Conservation (phyloP, 116 monocot genomes). For the Papilionanthe hybrid region DNA sequence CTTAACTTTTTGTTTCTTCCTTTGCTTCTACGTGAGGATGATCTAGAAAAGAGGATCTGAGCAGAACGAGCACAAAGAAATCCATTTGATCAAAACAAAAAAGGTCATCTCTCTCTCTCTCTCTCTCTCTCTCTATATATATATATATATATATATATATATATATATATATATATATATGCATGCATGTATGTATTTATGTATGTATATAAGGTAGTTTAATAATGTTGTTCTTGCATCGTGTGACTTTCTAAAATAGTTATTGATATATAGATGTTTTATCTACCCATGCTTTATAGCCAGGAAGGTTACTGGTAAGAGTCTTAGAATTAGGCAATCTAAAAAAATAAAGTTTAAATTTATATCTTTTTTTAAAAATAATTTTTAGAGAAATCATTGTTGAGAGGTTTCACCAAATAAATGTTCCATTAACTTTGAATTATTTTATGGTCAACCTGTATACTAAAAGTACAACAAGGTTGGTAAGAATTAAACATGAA, state of each 20-base stretch:
- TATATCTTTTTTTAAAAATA: not conserved
- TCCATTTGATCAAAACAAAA: too few species aligned
- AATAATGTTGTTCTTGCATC: not conserved
- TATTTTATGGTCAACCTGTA: not conserved
- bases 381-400: not conserved
- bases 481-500: not conserved
- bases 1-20: too few species aligned
- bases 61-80: too few species aligned
- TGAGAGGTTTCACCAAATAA: not conserved
- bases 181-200: too few species aligned
- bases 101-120: too few species aligned
- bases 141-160: too few species aligned
- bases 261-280: not conserved
- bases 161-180: too few species aligned
- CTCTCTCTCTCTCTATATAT: too few species aligned
- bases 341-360: not conserved
- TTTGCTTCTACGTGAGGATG: too few species aligned
- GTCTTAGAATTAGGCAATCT: not conserved
- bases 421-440: not conserved
- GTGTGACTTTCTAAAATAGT: not conserved
- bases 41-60: too few species aligned
- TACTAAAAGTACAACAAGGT: not conserved
- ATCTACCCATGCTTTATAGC: not conserved
- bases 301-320: not conserved
- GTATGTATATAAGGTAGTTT: too few species aligned